Percentiles rank a stretch among this genome's conserved stretches.
These are phyloP conservation scores for Daedalea quercina DNA, from an alignment of 768 basidiomycete genomes.

Conservation along the genomic window DNA sequence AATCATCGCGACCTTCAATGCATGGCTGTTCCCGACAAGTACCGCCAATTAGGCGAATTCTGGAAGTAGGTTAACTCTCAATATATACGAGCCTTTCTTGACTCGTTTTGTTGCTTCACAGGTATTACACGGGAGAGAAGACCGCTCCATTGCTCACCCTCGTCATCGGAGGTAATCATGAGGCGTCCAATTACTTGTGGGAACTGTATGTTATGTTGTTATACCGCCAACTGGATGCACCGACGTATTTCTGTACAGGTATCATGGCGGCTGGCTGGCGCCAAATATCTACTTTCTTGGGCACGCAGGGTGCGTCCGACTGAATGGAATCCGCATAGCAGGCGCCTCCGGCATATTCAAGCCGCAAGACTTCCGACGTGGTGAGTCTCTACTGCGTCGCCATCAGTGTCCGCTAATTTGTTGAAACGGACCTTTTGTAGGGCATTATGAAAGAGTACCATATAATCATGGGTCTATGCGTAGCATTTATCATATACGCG, in stretches of 20 bases:
- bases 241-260: conserved; percentile 38
- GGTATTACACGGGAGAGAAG: conserved; percentile 83
- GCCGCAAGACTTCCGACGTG: conserved; percentile 61
- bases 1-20: conserved; percentile 80
- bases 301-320: conserved; percentile 79
- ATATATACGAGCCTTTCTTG: neutral
- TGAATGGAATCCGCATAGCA: conserved; percentile 83
- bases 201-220: conserved; percentile 70
- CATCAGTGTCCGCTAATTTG: neutral
- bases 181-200: conserved; percentile 95
- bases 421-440: conserved; percentile 27
- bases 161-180: conserved; percentile 97
- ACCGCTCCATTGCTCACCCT: conserved; percentile 84
- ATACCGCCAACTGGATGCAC: neutral
- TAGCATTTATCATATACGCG: conserved; percentile 87
- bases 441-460: conserved; percentile 77
- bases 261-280: conserved; percentile 95
- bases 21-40: conserved; percentile 90
- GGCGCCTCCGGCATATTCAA: conserved; percentile 95
- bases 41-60: conserved; percentile 78
- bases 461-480: conserved; percentile 68
- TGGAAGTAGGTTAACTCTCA: conserved; percentile 53
- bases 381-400: conserved; percentile 25
- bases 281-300: conserved; percentile 97
- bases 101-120: conserved; percentile 20